These are phyloP conservation scores for Fusarium nelsonii DNA, from an alignment of 2,329 filamentous ascomycete species.

Conservation along the genomic window DNA sequence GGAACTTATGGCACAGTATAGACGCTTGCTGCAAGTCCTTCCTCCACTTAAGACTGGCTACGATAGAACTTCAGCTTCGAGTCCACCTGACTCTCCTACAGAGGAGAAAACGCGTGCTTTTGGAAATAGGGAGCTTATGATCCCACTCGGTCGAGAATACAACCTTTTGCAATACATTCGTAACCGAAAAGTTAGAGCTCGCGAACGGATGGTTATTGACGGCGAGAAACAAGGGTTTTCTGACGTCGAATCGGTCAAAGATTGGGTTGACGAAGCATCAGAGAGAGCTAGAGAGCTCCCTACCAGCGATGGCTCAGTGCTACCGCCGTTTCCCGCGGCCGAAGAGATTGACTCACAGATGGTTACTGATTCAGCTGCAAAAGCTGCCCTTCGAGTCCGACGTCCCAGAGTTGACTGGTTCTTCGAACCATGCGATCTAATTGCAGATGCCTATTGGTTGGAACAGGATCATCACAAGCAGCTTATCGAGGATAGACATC, in stretches of 20 bases:
- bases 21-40: slow-evolving; percentile 81
- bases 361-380: slow-evolving; percentile 60
- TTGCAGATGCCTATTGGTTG: slow-evolving; percentile 92
- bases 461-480: slow-evolving; percentile 85
- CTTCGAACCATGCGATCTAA: slow-evolving; percentile 83
- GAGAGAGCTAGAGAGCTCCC: slow-evolving; percentile 46
- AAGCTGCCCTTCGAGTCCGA: slow-evolving; percentile 68
- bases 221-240: slow-evolving; percentile 82
- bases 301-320: slow-evolving; percentile 42
- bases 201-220: slow-evolving; percentile 80
- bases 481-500: slow-evolving; percentile 83
- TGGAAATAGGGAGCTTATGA: slow-evolving; percentile 50
- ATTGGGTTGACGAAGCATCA: slow-evolving; percentile 80
- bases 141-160: slow-evolving; percentile 75
- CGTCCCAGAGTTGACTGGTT: slow-evolving; percentile 87
- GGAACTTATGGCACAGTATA: slow-evolving; percentile 87
- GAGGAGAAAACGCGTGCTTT: slow-evolving; percentile 49
- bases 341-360: slow-evolving; percentile 58
- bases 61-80: slow-evolving; percentile 56
- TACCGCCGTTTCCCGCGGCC: slow-evolving; percentile 63
- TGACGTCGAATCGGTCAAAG: slow-evolving; percentile 76
- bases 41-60: slow-evolving; percentile 73
- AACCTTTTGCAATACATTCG: slow-evolving; percentile 94
- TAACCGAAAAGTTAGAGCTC: slow-evolving; percentile 85
- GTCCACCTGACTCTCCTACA: slow-evolving; percentile 57